phyloP scores from a whole-genome alignment of 106 monocot species.

The Dioscorea zingiberensis region DNA sequence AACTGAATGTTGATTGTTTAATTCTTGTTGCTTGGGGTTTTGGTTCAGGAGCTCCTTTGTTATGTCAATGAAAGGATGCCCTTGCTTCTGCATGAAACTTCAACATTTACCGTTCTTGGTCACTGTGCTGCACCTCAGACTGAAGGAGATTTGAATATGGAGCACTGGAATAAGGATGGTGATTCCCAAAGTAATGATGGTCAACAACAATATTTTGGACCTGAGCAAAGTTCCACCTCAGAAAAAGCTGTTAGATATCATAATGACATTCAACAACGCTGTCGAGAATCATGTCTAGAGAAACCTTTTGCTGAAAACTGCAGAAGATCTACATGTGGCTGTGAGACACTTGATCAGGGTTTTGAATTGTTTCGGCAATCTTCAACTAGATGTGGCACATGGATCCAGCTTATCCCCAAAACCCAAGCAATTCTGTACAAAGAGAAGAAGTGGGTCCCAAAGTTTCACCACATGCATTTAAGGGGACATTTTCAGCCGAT shows the following conservation, averaged over 20 bases:
- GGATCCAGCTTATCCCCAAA: slow-evolving; percentile 40
- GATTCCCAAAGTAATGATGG: background rate
- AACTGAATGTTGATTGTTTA: background rate
- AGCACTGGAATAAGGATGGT: background rate
- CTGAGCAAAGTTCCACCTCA: slow-evolving; percentile 4
- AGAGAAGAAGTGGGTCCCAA: slow-evolving; percentile 40
- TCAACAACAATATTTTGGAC: slow-evolving; percentile 3
- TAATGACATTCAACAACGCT: slow-evolving; percentile 1
- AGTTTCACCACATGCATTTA: slow-evolving; percentile 53
- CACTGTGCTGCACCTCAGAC: slow-evolving; percentile 14
- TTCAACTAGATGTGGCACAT: slow-evolving; percentile 25
- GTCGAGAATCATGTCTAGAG: slow-evolving; percentile 11
- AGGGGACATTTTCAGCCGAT: slow-evolving; percentile 27
- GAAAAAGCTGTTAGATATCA: background rate
- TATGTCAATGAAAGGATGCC: slow-evolving; percentile 49
- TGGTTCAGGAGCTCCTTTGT: slow-evolving; percentile 44
- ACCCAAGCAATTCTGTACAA: slow-evolving; percentile 7
- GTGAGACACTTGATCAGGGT: slow-evolving; percentile 15
- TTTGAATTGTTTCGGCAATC: slow-evolving; percentile 23
- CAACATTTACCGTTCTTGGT: slow-evolving; percentile 56
- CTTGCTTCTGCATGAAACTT: slow-evolving; percentile 30
- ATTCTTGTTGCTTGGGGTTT: background rate
- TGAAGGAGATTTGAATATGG: slow-evolving; percentile 4
- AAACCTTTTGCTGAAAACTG: background rate
- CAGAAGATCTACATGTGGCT: slow-evolving; percentile 31